These are phyloP conservation scores for Aspergillus cristatus DNA, from an alignment of 495 filamentous ascomycete genomes.

Conservation along the genomic window DNA sequence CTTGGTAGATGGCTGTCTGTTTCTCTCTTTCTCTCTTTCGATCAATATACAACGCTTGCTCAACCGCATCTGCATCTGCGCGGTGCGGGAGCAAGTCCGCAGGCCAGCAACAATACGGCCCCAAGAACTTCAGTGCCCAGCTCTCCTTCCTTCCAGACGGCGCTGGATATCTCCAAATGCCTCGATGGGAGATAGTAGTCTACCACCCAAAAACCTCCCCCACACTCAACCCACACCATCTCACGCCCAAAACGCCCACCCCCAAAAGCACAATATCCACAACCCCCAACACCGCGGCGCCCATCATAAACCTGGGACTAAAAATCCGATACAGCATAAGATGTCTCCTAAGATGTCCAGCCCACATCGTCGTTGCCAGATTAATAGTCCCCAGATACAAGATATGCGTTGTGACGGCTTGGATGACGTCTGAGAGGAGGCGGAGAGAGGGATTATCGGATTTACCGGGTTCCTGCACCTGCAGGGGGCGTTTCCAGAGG, in stretches of 20 bases:
- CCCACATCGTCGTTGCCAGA: conserved; percentile 79
- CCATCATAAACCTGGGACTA: conserved; percentile 80
- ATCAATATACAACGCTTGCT: too few species aligned
- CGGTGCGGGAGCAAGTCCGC: too few species aligned
- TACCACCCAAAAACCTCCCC: conserved; percentile 83
- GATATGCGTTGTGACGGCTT: conserved; percentile 61
- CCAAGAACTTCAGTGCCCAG: too few species aligned
- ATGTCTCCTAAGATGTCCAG: conserved; percentile 76
- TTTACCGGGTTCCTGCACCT: conserved; percentile 25
- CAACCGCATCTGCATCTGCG: too few species aligned
- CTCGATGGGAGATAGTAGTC: too few species aligned
- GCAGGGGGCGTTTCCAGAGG: conserved; percentile 70
- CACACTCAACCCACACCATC: conserved; percentile 66
- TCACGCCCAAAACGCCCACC: conserved; percentile 59
- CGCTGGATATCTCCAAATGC: too few species aligned
- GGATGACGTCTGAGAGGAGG: conserved; percentile 58
- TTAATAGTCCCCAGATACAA: conserved; percentile 74
- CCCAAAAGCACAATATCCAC: conserved; percentile 66
- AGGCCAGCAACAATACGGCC: too few species aligned
- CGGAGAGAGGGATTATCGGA: conserved; percentile 35
- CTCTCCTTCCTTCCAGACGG: too few species aligned
- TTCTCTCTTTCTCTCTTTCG: too few species aligned
- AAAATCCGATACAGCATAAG: conserved; percentile 98
- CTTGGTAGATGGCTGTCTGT: too few species aligned
- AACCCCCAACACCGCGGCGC: conserved; percentile 58